Evolutionary conservation across 106 monocot genomes (phyloP).

Genomic region (Acorus gramineus): DNA sequence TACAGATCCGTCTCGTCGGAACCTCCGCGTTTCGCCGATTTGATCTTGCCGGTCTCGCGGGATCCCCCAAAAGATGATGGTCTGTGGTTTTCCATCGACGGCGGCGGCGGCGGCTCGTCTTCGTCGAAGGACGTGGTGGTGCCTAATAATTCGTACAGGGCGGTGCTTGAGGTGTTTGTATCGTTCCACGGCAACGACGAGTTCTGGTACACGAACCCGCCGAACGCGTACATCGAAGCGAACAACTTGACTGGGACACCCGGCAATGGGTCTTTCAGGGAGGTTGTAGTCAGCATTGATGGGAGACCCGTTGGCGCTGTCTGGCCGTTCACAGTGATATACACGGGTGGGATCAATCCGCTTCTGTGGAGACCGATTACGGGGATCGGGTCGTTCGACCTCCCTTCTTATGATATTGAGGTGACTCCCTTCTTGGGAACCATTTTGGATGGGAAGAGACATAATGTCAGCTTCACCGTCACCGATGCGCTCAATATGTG

Average conservation of each 20-base stretch:
- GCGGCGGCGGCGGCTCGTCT: slow-evolving; percentile 37
- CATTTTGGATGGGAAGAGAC: slow-evolving; percentile 66
- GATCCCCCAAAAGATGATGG: slow-evolving; percentile 60
- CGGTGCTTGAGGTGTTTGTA: slow-evolving; percentile 71
- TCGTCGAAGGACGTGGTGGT: slow-evolving; percentile 36
- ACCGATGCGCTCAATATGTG: slow-evolving; percentile 62
- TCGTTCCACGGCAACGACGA: slow-evolving; percentile 75
- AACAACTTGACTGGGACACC: slow-evolving; percentile 49
- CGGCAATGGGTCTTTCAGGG: slow-evolving; percentile 72
- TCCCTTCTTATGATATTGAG: slow-evolving; percentile 80
- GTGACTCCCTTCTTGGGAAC: slow-evolving; percentile 75
- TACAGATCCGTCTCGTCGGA: slow-evolving; percentile 5
- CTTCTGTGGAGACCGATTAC: slow-evolving; percentile 92
- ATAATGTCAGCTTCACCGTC: slow-evolving; percentile 66
- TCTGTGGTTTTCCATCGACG: slow-evolving; percentile 62
- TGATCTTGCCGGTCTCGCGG: slow-evolving; percentile 75
- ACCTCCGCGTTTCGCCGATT: slow-evolving; percentile 22
- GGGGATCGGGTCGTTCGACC: slow-evolving; percentile 78
- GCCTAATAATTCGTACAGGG: slow-evolving; percentile 67
- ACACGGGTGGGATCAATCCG: slow-evolving; percentile 81
- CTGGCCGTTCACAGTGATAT: slow-evolving; percentile 94
- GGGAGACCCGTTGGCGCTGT: slow-evolving; percentile 53
- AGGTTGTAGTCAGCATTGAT: slow-evolving; percentile 53
- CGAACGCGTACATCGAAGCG: slow-evolving; percentile 40
- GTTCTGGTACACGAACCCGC: slow-evolving; percentile 85